Percentiles rank a stretch among this genome's conserved stretches.
Evolutionary conservation across 768 basidiomycete genomes (phyloP).

Genomic region (Rhizopogon sp.): DNA sequence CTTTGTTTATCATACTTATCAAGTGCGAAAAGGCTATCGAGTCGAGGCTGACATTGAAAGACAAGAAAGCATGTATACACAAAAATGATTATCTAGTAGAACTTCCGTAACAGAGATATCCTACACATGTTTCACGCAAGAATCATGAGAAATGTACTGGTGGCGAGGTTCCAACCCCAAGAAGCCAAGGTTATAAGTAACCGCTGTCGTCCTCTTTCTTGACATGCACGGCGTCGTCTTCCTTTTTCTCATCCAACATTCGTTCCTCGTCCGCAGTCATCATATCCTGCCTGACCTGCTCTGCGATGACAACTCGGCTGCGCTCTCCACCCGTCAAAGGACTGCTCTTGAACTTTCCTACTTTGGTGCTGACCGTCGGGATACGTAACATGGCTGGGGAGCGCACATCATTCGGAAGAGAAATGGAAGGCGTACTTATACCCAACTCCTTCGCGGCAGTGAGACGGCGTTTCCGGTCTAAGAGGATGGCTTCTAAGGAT

Average conservation of each 20-base stretch:
- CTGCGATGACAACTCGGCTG: conserved; percentile 43
- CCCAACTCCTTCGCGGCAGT: conserved; percentile 17
- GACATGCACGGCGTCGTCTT: conserved; percentile 28
- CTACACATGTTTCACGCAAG: not conserved
- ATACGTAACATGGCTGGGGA: conserved; percentile 6
- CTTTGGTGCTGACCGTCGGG: conserved; percentile 31
- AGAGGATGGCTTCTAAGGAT: conserved; percentile 60
- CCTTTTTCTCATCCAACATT: conserved; percentile 27
- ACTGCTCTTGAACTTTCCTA: conserved; percentile 68
- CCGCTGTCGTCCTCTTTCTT: conserved; percentile 23
- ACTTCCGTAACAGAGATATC: not conserved
- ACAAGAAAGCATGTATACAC: too few species aligned
- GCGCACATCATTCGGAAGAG: conserved; percentile 10
- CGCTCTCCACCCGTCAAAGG: conserved; percentile 48
- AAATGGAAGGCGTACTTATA: conserved; percentile 1
- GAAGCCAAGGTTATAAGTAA: conserved; percentile 16
- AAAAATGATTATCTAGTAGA: too few species aligned
- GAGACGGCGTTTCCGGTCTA: conserved; percentile 61
- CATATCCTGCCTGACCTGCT: conserved; percentile 37
- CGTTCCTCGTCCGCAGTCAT: conserved; percentile 20
- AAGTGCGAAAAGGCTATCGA: too few species aligned
- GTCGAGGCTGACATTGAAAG: too few species aligned
- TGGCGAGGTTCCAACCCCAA: not conserved
- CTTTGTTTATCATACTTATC: too few species aligned
- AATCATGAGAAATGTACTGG: not conserved